Conservation (phyloP, 306 rosid genomes). For the Oemleria cerasiformis region DNA sequence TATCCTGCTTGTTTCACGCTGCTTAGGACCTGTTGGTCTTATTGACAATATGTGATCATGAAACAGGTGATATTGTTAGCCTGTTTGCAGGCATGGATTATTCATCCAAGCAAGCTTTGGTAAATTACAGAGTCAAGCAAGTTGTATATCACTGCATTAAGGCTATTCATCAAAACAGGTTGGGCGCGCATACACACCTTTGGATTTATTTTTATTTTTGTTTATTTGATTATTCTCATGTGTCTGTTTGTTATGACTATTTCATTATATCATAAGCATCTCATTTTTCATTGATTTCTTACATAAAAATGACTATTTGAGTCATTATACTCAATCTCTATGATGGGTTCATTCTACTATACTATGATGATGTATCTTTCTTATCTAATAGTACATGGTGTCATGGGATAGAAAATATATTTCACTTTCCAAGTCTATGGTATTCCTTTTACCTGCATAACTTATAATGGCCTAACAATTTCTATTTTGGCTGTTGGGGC, state of each 20-base stretch:
- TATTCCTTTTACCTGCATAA: background rate
- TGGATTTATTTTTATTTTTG: conserved; percentile 11
- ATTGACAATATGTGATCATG: conserved; percentile 22
- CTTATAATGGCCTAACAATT: background rate
- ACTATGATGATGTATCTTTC: background rate
- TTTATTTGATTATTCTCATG: background rate
- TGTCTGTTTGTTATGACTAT: background rate
- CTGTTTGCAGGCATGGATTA: conserved; percentile 78
- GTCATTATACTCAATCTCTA: background rate
- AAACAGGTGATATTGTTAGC: conserved; percentile 62
- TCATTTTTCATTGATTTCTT: background rate
- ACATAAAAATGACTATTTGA: background rate
- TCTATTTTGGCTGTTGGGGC: background rate
- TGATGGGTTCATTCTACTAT: background rate
- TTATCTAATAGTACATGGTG: background rate
- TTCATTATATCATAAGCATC: conserved; percentile 4
- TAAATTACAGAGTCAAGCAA: conserved; percentile 71
- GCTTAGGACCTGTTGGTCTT: conserved; percentile 3
- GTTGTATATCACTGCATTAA: conserved; percentile 64
- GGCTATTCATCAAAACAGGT: conserved; percentile 85
- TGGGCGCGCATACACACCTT: conserved; percentile 25
- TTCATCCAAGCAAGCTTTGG: conserved; percentile 54
- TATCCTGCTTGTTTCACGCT: conserved; percentile 17
- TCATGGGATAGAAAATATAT: background rate
- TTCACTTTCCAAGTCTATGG: background rate